Base-by-base conservation (phyloP, 1,284 basidiomycete genomes). In the Anthracocystis panici-leucophaei region DNA sequence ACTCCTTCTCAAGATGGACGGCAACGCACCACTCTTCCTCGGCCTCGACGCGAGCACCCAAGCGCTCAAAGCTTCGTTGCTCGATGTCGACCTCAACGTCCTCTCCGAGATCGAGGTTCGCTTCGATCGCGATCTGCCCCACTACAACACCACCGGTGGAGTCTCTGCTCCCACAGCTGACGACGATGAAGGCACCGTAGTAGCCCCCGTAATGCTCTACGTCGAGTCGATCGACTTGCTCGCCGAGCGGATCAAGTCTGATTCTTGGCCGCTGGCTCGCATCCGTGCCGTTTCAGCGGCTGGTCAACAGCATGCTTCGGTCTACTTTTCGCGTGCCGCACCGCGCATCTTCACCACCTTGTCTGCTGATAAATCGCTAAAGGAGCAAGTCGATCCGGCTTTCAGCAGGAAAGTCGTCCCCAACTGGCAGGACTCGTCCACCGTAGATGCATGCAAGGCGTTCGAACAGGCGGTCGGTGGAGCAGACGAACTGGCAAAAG, bases 351-450 rank as follows among this genome's bases (percentile, higher is more conserved):
- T 95, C 9, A 85, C 88, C 1, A 86, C 86, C 1, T 87, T 94
- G 45, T 88, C 91, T 78, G 74, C 90, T 1, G 74, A 80, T 2
- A 85, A 88, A 58, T 82, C 89, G 0, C 87, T 95, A 5, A 85
- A 87, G 0, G 38, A 69, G 0, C 88, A 88, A 68, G 77, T 88
- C 2, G 89, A 90, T 0, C 78, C 79, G 1, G 69, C 92, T 0
- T 94, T 95, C 85, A 91, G 92, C 5, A 86, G 91, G 20, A 87
- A 87, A 2, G 88, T 89, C 67, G 90, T 92, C 1, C 93, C 93
- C 16, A 95, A 95, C 82, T 95, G 94, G 94, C 93, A 95, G 85
- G 94, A 95, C 86, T 93, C 92, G 0, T 93, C 92, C 0, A 95
- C 93, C 0, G 90, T 89, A 0, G 84, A 86, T 35, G 92, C 94